Evolutionary conservation across 306 rosid species (phyloP), one percentile per base, ranked within the genome.

Genomic region (Luffa acutangula): DNA sequence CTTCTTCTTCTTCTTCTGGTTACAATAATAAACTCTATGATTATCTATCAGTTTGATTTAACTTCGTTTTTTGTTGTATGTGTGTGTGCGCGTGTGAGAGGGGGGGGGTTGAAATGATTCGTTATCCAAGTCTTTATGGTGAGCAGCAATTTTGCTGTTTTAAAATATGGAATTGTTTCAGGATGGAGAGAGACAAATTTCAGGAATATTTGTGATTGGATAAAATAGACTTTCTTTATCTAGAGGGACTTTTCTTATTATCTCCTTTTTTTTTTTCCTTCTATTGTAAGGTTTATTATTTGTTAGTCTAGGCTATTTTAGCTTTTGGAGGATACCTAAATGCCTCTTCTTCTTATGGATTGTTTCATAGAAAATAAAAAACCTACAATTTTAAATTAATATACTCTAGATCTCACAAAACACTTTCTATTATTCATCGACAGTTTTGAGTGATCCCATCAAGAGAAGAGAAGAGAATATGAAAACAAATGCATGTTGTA

Each of bases 361-460:
- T 13, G 9, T 63, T 63, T 34, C 43, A 62, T 3, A 62, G 2
- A n/a, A 9, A 8, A 31, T 4, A 6, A 63, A 37, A 36, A 81
- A 25, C 79, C 59, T 11, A 45, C 4, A 21, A 21, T 3, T 72
- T 48, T 4, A 1, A 48, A 74, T 74, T 12, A 51, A 51, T 48
- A 42, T 17, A 53, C 36, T n/a, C 33, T 33, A 76, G 59, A 83
- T 80, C 84, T 91, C 80, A 90, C 81, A 14, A 9, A 20, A 18
- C 20, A 60, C 3, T 82, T n/a, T 36, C 59, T 72, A 59, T 64
- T 78, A 76, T 83, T 78, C 20, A 82, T 64, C 41, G 10, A 80
- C 97, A 96, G 98, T 96, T 82, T 85, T 96, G 91, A 91, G 98
- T 75, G 98, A 96, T 85, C 98, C 99, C 12, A 93, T 71, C 81